Base-by-base conservation (phyloP, 306 rosid genomes). In the Lathyrus oleraceus region DNA sequence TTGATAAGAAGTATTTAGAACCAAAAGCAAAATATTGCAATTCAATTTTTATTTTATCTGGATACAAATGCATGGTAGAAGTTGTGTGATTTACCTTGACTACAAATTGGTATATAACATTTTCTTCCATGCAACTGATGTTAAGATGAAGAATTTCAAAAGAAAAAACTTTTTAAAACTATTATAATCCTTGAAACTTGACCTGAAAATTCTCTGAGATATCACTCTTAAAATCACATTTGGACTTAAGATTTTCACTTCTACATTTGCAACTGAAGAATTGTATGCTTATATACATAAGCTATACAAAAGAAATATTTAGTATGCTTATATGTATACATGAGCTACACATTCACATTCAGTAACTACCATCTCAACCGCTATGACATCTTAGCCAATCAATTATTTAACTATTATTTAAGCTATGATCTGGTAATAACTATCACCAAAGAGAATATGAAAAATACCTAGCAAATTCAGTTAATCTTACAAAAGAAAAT, bases 51-150 rank as follows among this genome's bases (percentile, higher is more conserved):
- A 28, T 28, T 28, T 28, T 28, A 28, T 28, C 6, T 28, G 4
- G 0, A 28, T 27, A 28, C 4, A 28, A 28, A 28, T 28, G 32
- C 32, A 28, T 4, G 32, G 32, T 28, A 28, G 32, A 3, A 63
- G 43, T 56, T n/a, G 8, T 8, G 38, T 15, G 36, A 45, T 67
- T 58, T 84, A 28, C 32, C 32, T 28, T 28, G 32, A 28, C 32
- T 28, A 28, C 32, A 28, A 27, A 27, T 27, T 27, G 30, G 4
- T 27, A 27, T 27, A 27, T 3, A 93, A 90, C 96, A 1, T 89
- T 83, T 69, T 88, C 91, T 40, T 90, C 95, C 96, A 94, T 90
- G 91, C 89, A 88, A 60, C 91, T 90, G 82, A 90, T 87, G 56
- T 87, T 90, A 6, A 94, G 86, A 79, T 90, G 96, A 84, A 90